These are phyloP conservation scores for Podospora tetraspora DNA, from an alignment of 495 filamentous ascomycete genomes.

Conservation along the genomic window DNA sequence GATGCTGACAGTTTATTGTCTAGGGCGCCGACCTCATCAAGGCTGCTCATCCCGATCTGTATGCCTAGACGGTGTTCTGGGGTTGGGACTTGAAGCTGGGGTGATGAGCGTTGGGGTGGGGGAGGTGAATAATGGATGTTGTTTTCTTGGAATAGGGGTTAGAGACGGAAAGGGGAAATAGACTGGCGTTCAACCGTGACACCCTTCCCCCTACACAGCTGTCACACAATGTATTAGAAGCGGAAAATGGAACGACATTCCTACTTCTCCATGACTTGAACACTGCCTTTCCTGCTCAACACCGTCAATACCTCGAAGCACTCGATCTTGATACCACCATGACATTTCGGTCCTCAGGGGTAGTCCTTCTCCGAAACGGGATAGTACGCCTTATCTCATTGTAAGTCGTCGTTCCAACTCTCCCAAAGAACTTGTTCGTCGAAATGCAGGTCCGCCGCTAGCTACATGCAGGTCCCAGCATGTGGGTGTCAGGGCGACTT, in stretches of 20 bases:
- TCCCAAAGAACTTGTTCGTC: too few species aligned
- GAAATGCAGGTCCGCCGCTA: background rate
- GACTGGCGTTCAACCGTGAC: background rate
- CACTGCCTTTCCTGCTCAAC: too few species aligned
- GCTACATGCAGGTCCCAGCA: background rate
- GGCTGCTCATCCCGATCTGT: slow-evolving; percentile 34
- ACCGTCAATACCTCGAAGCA: too few species aligned
- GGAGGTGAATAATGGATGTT: background rate
- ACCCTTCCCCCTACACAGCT: background rate
- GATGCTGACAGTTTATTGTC: background rate
- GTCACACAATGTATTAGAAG: too few species aligned
- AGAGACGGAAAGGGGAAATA: background rate
- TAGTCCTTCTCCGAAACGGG: too few species aligned
- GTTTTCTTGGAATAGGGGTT: background rate
- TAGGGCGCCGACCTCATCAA: slow-evolving; percentile 42
- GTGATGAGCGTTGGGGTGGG: background rate
- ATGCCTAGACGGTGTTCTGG: background rate
- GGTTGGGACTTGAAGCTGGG: background rate
- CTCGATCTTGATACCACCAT: too few species aligned
- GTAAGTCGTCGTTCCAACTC: too few species aligned
- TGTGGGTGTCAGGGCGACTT: too few species aligned
- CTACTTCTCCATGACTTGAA: background rate
- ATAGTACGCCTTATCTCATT: too few species aligned
- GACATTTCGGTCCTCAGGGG: too few species aligned
- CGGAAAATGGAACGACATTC: too few species aligned